Base-by-base conservation (phyloP, 768 basidiomycete species). In the Fistulinella prunicolor region DNA sequence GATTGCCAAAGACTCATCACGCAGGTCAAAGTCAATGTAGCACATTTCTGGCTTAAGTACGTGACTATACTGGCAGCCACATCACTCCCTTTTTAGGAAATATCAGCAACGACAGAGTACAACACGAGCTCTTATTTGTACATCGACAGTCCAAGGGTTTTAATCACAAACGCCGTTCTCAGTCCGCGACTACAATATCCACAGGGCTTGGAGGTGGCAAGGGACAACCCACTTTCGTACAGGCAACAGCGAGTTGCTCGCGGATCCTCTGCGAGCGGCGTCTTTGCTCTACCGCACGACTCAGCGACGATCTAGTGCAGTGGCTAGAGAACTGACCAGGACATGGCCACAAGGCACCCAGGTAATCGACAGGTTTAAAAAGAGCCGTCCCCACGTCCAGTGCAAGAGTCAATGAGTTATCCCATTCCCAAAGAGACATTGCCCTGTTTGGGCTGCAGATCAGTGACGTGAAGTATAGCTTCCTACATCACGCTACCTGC, bases 311-410 rank as follows among this genome's bases (percentile, higher is more conserved):
- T 24, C 26, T 17, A 34, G 14, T 29, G 3, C 29, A 32, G 5
- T 26, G 35, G 22, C 46, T 23, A 37, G 49, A 47, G 28, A 35
- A 63, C 70, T 56, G 57, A 85, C 84, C 79, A 46, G 69, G 59
- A 60, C 82, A 86, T 0, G 85, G 85, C 83, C 83, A 86, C 38
- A 85, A 56, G 6, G 73, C 70, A 39, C 77, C 76, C 50, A 86
- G 62, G 62, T 82, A 84, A 57, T 86, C 80, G 38, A 82, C 71
- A 9, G 80, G 78, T 21, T 76, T 72, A 36, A 86, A 61, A n/a
- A 87, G 68, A 9, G 79, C 73, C 56, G 77, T 78, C 50, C 80
- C 78, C 38, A 83, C 78, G 28, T 84, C 80, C 51, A 88, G 69
- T 2, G 84, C 83, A 32, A 83, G 66, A 14, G 69, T 73, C 53